Conservation (phyloP, 805 yeast genomes). For the Barnettozyma populi region DNA sequence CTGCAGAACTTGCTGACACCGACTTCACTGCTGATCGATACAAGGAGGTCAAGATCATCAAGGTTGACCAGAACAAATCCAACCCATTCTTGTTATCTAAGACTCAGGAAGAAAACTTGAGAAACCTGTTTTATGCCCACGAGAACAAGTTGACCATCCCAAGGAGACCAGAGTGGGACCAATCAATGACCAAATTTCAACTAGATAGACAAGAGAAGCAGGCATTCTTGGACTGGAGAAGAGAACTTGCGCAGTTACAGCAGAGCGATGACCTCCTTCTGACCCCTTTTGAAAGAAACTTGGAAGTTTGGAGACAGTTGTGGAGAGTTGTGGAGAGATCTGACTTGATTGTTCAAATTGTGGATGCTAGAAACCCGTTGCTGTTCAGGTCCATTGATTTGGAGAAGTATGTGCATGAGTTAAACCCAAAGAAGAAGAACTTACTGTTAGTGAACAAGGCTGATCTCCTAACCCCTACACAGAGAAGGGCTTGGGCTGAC, state of each 20-base stretch:
- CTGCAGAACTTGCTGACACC: constrained; percentile 93
- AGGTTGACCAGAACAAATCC: constrained; percentile 46
- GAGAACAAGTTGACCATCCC: constrained; percentile 80
- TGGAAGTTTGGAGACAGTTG: constrained; percentile 96
- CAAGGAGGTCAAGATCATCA: constrained; percentile 77
- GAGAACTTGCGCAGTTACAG: constrained; percentile 78
- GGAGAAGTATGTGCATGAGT: constrained; percentile 74
- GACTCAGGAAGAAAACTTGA: constrained; percentile 59
- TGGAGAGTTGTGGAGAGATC: constrained; percentile 98
- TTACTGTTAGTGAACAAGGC: constrained; percentile 89
- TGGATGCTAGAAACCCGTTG: constrained; percentile 93
- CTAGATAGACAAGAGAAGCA: constrained; percentile 84
- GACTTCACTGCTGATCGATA: constrained; percentile 92
- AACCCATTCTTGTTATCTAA: constrained; percentile 59
- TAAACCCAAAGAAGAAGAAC: constrained; percentile 71
- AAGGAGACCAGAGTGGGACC: constrained; percentile 85
- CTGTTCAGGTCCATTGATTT: constrained; percentile 84
- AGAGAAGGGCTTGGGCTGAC: constrained; percentile 82
- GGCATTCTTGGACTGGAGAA: constrained; percentile 91
- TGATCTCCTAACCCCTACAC: constrained; percentile 72
- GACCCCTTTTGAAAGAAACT: constrained; percentile 95
- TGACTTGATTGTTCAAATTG: constrained; percentile 92
- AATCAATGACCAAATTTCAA: constrained; percentile 62
- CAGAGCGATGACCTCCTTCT: constrained; percentile 79
- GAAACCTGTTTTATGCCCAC: constrained; percentile 59